Conservation (phyloP, 2,329 filamentous ascomycete genomes). For the Ascochyta koolunga region DNA sequence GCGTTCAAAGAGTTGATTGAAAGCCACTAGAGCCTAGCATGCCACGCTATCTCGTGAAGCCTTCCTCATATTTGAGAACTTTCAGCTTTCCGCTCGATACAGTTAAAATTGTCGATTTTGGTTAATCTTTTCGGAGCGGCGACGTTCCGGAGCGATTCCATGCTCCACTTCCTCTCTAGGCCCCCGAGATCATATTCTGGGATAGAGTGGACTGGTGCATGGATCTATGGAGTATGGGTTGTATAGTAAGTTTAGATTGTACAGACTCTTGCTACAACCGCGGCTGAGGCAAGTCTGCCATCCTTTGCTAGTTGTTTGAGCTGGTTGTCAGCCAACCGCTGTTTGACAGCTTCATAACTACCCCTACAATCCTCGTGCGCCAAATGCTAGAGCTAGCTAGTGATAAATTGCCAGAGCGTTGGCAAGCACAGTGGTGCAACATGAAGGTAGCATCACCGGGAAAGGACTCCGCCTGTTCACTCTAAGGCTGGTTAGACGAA, state of each 20-base stretch:
- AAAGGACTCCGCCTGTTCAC: too few species aligned
- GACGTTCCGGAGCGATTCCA: conserved; percentile 37
- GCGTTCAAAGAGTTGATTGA: conserved; percentile 26
- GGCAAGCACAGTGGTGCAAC: conserved; percentile 33
- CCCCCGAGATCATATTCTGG: conserved; percentile 49
- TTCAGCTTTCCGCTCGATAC: background rate
- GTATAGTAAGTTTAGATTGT: conserved; percentile 38
- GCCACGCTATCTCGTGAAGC: conserved; percentile 28
- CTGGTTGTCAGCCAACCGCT: conserved; percentile 48
- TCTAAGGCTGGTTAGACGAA: too few species aligned
- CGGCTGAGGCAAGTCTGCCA: conserved; percentile 16
- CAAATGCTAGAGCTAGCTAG: conserved; percentile 48
- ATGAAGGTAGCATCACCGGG: conserved; percentile 24
- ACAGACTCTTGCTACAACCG: background rate
- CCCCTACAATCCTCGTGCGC: conserved; percentile 37
- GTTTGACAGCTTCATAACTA: conserved; percentile 48
- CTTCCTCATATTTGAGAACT: conserved; percentile 13
- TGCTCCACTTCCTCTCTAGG: conserved; percentile 44
- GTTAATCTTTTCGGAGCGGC: conserved; percentile 43
- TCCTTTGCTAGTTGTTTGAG: conserved; percentile 44
- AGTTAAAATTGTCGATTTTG: conserved; percentile 45
- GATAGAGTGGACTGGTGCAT: conserved; percentile 46
- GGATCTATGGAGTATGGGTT: conserved; percentile 50
- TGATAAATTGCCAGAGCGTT: conserved; percentile 46
- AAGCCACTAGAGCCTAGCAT: conserved; percentile 21